Conservation (phyloP, 768 basidiomycete species). For the Serpula lacrymans region DNA sequence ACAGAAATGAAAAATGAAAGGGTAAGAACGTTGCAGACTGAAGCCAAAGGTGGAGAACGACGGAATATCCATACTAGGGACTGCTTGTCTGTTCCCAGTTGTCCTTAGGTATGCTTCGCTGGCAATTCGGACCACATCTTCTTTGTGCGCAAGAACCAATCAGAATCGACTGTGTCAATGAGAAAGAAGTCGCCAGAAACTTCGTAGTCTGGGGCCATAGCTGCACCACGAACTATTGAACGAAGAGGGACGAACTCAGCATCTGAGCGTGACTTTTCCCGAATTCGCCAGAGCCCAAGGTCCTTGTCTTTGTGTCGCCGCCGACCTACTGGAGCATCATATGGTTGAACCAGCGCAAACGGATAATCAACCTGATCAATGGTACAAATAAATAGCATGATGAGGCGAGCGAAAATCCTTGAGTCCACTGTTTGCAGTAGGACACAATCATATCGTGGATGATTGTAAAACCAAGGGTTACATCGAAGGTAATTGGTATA, state of each 20-base stretch:
- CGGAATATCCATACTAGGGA: too few relatives aligned
- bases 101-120: too few relatives aligned
- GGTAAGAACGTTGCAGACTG: too few relatives aligned
- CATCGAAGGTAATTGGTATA: constrained; percentile 25
- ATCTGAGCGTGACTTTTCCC: not conserved
- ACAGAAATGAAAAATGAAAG: too few relatives aligned
- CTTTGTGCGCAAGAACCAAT: constrained; percentile 23
- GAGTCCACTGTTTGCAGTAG: constrained; percentile 17
- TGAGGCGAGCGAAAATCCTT: constrained; percentile 16
- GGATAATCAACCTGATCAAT: constrained; percentile 7
- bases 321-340: constrained; percentile 9
- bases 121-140: too few relatives aligned
- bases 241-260: too few relatives aligned
- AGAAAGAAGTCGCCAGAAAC: too few relatives aligned
- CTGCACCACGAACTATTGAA: too few relatives aligned
- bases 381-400: constrained; percentile 16
- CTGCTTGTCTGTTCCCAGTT: too few relatives aligned
- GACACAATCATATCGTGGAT: constrained; percentile 25
- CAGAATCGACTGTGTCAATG: constrained; percentile 26
- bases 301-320: constrained; percentile 14
- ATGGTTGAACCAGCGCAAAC: constrained; percentile 19
- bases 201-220: too few relatives aligned
- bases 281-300: not conserved
- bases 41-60: too few relatives aligned
- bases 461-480: constrained; percentile 25